Evolutionary conservation across 2,329 filamentous ascomycete species (phyloP).

Genomic region (Ophiocordyceps camponoti-floridani): DNA sequence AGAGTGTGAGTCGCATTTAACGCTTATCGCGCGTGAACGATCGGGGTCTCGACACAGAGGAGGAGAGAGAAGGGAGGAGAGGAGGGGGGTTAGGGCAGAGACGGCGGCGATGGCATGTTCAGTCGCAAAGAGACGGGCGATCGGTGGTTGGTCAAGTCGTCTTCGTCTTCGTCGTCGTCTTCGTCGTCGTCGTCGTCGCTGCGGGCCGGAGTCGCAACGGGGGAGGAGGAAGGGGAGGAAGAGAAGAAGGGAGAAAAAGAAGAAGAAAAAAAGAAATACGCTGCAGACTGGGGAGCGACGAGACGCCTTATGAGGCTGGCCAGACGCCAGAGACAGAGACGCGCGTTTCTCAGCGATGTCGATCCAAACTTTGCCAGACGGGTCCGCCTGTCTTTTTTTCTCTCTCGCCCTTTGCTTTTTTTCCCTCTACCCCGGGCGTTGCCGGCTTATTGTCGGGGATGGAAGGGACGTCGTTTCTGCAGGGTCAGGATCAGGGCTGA

Average conservation of each 20-base stretch:
- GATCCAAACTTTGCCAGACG: background rate
- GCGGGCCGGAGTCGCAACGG: background rate
- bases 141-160: background rate
- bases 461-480: background rate
- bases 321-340: background rate
- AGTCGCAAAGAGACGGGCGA: background rate
- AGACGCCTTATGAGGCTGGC: background rate
- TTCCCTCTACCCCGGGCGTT: background rate
- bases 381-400: background rate
- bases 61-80: background rate
- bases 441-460: conserved; percentile 1
- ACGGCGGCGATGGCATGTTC: background rate
- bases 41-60: background rate
- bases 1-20: background rate
- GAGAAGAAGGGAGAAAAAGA: background rate
- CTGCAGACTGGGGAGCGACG: background rate
- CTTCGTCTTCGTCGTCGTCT: too few species aligned
- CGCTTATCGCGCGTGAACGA: too few species aligned
- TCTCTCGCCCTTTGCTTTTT: background rate
- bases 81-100: background rate
- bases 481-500: background rate
- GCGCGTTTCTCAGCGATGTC: background rate
- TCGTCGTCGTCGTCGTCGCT: background rate
- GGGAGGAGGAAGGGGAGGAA: background rate
- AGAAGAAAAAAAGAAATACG: background rate